Evolutionary conservation across 495 filamentous ascomycete genomes (phyloP).

Genomic region (Neurospora intermedia): DNA sequence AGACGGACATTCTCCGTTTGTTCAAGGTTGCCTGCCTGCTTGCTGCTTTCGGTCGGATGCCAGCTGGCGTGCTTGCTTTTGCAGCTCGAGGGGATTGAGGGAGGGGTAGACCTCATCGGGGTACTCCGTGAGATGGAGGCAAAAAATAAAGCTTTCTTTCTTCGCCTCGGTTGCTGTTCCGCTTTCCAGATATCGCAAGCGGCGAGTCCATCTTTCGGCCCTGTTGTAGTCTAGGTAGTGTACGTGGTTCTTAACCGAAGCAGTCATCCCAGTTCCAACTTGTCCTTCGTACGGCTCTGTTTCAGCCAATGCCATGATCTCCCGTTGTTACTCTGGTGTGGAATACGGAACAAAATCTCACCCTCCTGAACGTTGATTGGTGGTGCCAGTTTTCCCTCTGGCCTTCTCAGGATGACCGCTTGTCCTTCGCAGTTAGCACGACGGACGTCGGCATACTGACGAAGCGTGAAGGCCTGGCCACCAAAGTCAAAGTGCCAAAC

Average conservation of each 20-base stretch:
- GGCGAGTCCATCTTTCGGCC: neutral
- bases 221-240: neutral
- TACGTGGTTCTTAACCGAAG: neutral
- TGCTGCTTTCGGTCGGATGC: neutral
- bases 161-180: neutral
- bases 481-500: neutral
- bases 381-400: neutral
- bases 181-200: neutral
- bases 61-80: neutral
- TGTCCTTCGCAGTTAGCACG: too few species aligned
- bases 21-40: neutral
- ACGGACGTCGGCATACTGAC: neutral
- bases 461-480: too few species aligned
- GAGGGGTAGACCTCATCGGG: neutral
- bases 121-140: neutral
- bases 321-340: neutral
- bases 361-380: neutral
- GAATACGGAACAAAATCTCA: neutral
- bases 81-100: neutral
- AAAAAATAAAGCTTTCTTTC: neutral
- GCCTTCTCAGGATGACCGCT: neutral
- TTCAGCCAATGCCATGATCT: neutral
- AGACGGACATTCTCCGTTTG: neutral
- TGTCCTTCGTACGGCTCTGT: neutral
- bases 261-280: neutral